Base-by-base conservation (phyloP, 2,329 filamentous ascomycete species). In the Sclerotinia minor region DNA sequence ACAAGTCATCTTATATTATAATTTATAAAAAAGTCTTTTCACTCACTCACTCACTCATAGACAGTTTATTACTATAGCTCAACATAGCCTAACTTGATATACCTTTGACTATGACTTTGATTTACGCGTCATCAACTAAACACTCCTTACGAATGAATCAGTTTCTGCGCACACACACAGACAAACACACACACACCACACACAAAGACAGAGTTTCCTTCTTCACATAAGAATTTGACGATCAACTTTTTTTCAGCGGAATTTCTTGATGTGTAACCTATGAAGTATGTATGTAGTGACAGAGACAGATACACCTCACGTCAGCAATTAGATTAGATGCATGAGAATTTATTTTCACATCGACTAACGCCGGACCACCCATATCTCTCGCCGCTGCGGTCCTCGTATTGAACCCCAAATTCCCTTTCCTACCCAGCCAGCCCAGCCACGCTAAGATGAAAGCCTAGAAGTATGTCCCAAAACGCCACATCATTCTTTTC, bases 391-490 rank as follows among this genome's bases (percentile, higher is more conserved):
- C 21, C 26, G 32, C 50, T 21, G n/a, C 59, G 0, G 38, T 63
- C 45, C n/a, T 63, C 45, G 59, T 63, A 63, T 63, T 50, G 38
- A 11, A 41, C 19, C 45, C 32, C 15, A 38, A 63, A 63, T 17
- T 38, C 59, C 59, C 29, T 50, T 63, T n/a, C 35, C 35, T n/a
- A 7, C 58, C 58, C 21, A 32, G 26, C 58, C 58, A 38, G 44
- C n/a, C 32, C 29, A 50, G 45, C 29, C 64, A 67, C 65, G 65
- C 57, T 47, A 63, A 54, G 47, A 35, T 54, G 49, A 67, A 45
- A 67, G 29, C 57, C 64, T 24, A 63, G 45, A 63, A 63, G n/a
- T 50, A 24, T 41, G 47, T 65, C 44, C 45, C 38, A 32, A 29
- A 57, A 65, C 63, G 64, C 32, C 59, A 50, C 68, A 26, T 57